These are phyloP conservation scores for Teunomyces panamensis DNA, from an alignment of 805 yeast genomes.

Conservation along the genomic window DNA sequence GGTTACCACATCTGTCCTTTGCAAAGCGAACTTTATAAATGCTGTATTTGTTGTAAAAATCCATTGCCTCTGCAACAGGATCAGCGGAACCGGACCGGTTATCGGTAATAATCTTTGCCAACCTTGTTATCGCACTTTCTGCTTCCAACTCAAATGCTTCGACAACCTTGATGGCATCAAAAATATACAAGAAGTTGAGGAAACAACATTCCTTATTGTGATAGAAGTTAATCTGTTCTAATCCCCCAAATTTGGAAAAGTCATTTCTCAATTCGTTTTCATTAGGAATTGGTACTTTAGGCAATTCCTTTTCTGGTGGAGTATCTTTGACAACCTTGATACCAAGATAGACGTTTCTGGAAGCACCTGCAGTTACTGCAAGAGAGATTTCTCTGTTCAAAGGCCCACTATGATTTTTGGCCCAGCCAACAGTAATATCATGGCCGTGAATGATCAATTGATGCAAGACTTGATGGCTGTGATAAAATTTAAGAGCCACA, in stretches of 20 bases:
- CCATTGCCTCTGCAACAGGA: constrained; percentile 31
- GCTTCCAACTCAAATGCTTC: constrained; percentile 46
- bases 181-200: constrained; percentile 63
- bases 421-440: constrained; percentile 70
- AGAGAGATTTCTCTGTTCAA: constrained; percentile 51
- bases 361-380: constrained; percentile 72
- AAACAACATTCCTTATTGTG: constrained; percentile 73
- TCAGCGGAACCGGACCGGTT: constrained; percentile 13
- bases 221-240: constrained; percentile 74
- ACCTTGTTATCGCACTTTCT: constrained; percentile 20
- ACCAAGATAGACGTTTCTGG: constrained; percentile 75
- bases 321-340: constrained; percentile 33
- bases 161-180: constrained; percentile 62
- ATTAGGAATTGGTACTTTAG: background rate
- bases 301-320: background rate
- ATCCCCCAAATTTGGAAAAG: constrained; percentile 61
- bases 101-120: constrained; percentile 54
- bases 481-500: constrained; percentile 65
- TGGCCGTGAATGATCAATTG: constrained; percentile 61
- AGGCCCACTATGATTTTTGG: constrained; percentile 62
- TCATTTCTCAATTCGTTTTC: constrained; percentile 48
- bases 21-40: constrained; percentile 65
- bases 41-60: constrained; percentile 43
- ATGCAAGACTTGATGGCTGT: constrained; percentile 53
- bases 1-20: constrained; percentile 80